These are phyloP conservation scores for Kernera saxatilis DNA, from an alignment of 345 rosid genomes.

Conservation along the genomic window DNA sequence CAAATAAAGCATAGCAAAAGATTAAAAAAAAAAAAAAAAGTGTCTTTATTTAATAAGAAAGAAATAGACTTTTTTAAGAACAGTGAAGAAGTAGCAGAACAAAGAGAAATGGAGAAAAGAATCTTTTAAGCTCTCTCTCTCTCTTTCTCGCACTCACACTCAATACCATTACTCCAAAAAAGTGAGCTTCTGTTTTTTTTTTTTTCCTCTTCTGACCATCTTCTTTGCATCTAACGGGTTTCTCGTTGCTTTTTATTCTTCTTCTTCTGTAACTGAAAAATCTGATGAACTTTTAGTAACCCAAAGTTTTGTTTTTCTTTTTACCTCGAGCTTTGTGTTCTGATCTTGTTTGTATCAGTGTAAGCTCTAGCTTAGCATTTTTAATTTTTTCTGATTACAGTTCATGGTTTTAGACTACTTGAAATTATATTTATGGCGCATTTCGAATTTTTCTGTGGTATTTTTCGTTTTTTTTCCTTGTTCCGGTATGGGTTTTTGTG, in stretches of 20 bases:
- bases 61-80: neutral
- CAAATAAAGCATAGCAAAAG: slow-evolving; percentile 4
- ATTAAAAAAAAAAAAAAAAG: neutral
- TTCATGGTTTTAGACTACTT: neutral
- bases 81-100: slow-evolving; percentile 14
- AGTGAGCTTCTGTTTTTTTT: slow-evolving; percentile 1
- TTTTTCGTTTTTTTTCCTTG: neutral
- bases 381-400: neutral
- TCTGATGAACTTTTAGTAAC: slow-evolving; percentile 11
- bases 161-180: slow-evolving; percentile 23
- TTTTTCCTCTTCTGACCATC: neutral
- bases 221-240: slow-evolving; percentile 9
- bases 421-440: neutral
- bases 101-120: slow-evolving; percentile 22
- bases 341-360: slow-evolving; percentile 15
- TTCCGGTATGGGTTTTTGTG: neutral
- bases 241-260: neutral
- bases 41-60: neutral
- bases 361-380: neutral
- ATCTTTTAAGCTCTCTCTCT: slow-evolving; percentile 16
- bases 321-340: slow-evolving; percentile 13
- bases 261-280: slow-evolving; percentile 7
- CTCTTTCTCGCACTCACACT: slow-evolving; percentile 23
- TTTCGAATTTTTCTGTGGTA: neutral
- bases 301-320: neutral